Percentiles rank a stretch among this genome's conserved stretches.
phyloP scores from a whole-genome alignment of 768 basidiomycete genomes.

The Psilocybe subaeruginosa region DNA sequence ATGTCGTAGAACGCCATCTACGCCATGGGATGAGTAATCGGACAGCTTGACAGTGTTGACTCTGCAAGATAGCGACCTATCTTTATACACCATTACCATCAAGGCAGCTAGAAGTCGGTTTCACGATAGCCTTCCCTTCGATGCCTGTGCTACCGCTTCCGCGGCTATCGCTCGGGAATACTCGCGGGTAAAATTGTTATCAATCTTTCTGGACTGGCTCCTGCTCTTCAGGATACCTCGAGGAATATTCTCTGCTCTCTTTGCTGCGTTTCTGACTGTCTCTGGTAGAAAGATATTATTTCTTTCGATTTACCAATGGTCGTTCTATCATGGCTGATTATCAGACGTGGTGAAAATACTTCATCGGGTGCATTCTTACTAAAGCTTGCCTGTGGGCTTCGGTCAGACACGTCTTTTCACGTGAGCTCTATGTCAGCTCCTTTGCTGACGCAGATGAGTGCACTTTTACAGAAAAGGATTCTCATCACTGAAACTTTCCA shows the following conservation, averaged over 20 bases:
- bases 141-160: not conserved
- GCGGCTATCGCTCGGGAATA: not conserved
- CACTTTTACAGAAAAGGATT: not conserved
- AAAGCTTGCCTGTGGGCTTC: not conserved
- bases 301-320: not conserved
- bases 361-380: not conserved
- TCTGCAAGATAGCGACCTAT: not conserved
- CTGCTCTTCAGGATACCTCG: too few relatives aligned
- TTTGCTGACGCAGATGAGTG: not conserved
- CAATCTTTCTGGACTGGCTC: not conserved
- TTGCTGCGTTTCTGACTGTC: too few relatives aligned
- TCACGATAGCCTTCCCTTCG: not conserved
- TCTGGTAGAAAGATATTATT: too few relatives aligned
- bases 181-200: not conserved
- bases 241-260: too few relatives aligned
- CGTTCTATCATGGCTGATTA: not conserved
- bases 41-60: not conserved
- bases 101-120: not conserved
- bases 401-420: not conserved
- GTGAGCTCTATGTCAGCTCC: slow-evolving; percentile 13
- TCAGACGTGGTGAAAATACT: not conserved
- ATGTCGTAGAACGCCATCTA: not conserved
- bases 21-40: not conserved
- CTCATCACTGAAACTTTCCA: not conserved
- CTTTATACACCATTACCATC: not conserved